phyloP scores from a whole-genome alignment of 1,284 basidiomycete species.

The Neolentinus lepideus region DNA sequence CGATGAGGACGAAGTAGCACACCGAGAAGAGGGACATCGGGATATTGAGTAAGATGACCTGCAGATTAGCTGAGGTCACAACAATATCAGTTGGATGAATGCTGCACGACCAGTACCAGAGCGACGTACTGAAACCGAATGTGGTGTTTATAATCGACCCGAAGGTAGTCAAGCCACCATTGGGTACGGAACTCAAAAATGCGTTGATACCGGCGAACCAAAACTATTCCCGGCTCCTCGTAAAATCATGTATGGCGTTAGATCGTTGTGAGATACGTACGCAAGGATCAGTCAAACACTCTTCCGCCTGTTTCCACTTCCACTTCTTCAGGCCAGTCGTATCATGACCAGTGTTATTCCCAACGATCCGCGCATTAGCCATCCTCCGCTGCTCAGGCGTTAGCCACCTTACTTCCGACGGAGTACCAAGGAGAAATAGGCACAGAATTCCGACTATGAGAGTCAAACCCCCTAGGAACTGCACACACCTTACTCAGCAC shows the following conservation, averaged over 20 bases:
- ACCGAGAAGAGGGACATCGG: slow-evolving; percentile 9
- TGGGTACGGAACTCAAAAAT: slow-evolving; percentile 12
- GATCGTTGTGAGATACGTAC: no score
- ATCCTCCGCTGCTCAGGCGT: slow-evolving; percentile 11
- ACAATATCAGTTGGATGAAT: background rate
- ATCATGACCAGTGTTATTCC: slow-evolving; percentile 10
- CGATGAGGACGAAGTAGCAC: slow-evolving; percentile 10
- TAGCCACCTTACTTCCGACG: slow-evolving; percentile 13
- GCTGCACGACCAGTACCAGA: background rate
- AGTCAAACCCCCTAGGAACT: slow-evolving; percentile 16
- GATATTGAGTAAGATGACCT: slow-evolving; percentile 10
- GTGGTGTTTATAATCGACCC: slow-evolving; percentile 9
- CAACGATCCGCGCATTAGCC: slow-evolving; percentile 11
- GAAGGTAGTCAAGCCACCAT: slow-evolving; percentile 13
- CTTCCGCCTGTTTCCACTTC: slow-evolving; percentile 13
- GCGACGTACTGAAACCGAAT: slow-evolving; percentile 11
- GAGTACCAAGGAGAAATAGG: slow-evolving; percentile 11
- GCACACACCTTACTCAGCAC: no score
- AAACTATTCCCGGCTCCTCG: slow-evolving; percentile 3
- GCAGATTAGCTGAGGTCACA: slow-evolving; percentile 2
- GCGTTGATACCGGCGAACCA: slow-evolving; percentile 9
- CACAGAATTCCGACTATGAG: slow-evolving; percentile 10
- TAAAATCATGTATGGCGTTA: no score
- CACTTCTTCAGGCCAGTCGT: slow-evolving; percentile 11
- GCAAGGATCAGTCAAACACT: slow-evolving; percentile 10